Evolutionary conservation across 352 stramenopile genomes (phyloP).

Genomic region (Globisporangium polare): DNA sequence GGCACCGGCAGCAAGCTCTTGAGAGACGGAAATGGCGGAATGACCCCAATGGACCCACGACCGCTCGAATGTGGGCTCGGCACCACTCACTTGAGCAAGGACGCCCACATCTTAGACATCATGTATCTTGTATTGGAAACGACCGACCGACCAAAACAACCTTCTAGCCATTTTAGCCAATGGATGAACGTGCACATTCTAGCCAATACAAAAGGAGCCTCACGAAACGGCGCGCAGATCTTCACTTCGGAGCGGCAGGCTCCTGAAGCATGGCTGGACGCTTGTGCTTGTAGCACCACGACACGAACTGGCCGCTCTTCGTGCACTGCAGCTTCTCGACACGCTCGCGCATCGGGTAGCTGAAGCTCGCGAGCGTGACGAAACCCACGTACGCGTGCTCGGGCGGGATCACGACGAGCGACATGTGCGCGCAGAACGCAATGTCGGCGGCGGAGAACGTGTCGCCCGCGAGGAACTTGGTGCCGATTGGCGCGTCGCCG

Average conservation of each 20-base stretch:
- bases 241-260: too few species aligned
- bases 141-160: neutral
- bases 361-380: constrained; percentile 20
- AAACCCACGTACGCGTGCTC: constrained; percentile 31
- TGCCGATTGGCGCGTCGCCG: constrained; percentile 31
- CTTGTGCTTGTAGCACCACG: constrained; percentile 1
- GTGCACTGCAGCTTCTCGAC: constrained; percentile 25
- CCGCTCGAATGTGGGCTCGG: neutral
- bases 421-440: constrained; percentile 40
- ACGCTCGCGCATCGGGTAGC: constrained; percentile 17
- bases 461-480: constrained; percentile 28
- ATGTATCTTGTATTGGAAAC: neutral
- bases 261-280: neutral
- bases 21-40: neutral
- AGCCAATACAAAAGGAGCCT: neutral
- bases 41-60: neutral
- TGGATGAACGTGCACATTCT: too few species aligned
- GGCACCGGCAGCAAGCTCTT: neutral
- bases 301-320: constrained; percentile 34
- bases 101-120: neutral
- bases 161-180: constrained; percentile 2
- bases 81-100: constrained; percentile 7
- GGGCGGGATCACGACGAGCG: constrained; percentile 26
- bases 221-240: too few species aligned
- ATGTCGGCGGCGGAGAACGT: constrained; percentile 46